phyloP scores from a whole-genome alignment of 768 basidiomycete species.

The Gymnopilus dilepis region DNA sequence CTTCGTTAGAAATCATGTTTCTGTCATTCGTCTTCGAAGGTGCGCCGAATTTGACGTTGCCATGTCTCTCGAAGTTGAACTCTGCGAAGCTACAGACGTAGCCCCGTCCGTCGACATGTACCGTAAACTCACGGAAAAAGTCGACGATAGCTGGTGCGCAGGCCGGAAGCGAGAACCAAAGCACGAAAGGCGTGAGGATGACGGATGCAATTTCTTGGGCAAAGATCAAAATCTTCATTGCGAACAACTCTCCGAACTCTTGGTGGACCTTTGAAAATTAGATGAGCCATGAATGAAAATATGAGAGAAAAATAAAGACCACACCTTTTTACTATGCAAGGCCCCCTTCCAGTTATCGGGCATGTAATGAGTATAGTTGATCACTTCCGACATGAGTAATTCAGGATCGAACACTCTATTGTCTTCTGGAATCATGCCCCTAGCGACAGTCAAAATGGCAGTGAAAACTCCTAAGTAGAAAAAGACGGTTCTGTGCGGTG shows the following conservation, averaged over 20 bases:
- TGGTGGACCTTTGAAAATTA: constrained; percentile 69
- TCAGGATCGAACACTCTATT: constrained; percentile 95
- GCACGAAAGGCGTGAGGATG: constrained; percentile 89
- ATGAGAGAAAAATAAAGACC: constrained; percentile 10
- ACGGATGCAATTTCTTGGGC: constrained; percentile 89
- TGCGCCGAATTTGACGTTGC: constrained; percentile 95
- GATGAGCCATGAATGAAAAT: too few relatives aligned
- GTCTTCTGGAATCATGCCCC: constrained; percentile 96
- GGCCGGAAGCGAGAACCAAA: constrained; percentile 89
- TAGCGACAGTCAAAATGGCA: constrained; percentile 83
- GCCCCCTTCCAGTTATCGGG: constrained; percentile 90
- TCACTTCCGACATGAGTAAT: constrained; percentile 88
- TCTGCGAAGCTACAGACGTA: constrained; percentile 98
- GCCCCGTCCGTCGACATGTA: constrained; percentile 95
- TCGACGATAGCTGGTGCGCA: constrained; percentile 94
- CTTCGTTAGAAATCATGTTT: constrained; percentile 84
- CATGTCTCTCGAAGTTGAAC: constrained; percentile 95
- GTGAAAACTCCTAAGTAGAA: constrained; percentile 94
- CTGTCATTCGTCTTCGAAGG: constrained; percentile 71
- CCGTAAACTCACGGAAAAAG: constrained; percentile 97
- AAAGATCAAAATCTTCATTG: constrained; percentile 91
- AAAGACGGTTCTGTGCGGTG: constrained; percentile 87
- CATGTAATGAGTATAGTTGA: constrained; percentile 95
- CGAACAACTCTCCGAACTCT: constrained; percentile 90
- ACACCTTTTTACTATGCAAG: constrained; percentile 87